These are phyloP conservation scores for Staphylotrichum tortipilum DNA, from an alignment of 495 filamentous ascomycete species.

Conservation along the genomic window DNA sequence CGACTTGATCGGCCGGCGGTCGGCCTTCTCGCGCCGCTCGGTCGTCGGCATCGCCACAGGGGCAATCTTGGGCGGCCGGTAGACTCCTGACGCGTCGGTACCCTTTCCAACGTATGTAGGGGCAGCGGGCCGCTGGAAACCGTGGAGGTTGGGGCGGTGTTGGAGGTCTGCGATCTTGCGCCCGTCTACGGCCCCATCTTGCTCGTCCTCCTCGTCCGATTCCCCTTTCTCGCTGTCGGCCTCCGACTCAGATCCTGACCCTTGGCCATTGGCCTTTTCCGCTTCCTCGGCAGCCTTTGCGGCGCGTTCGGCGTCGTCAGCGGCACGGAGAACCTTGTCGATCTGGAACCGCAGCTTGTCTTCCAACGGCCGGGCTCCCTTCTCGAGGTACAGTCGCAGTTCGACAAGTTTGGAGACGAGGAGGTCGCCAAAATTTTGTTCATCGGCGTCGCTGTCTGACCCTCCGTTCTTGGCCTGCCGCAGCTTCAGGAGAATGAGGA, in stretches of 20 bases:
- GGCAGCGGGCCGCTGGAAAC: conserved; percentile 29
- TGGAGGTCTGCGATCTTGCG: conserved; percentile 54
- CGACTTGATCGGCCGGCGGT: conserved; percentile 54
- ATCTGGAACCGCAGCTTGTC: conserved; percentile 77
- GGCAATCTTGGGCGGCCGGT: conserved; percentile 76
- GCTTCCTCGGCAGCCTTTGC: conserved; percentile 19
- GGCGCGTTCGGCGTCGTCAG: conserved; percentile 58
- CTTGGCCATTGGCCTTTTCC: conserved; percentile 23
- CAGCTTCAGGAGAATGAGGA: conserved; percentile 76
- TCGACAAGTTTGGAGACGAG: conserved; percentile 77
- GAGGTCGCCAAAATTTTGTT: conserved; percentile 35
- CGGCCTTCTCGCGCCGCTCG: conserved; percentile 47
- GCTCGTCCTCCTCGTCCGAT: conserved; percentile 31
- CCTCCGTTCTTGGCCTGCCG: conserved; percentile 43
- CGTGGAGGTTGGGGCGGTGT: conserved; percentile 56
- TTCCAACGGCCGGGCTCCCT: conserved; percentile 84
- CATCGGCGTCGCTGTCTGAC: conserved; percentile 23
- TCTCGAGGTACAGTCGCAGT: conserved; percentile 78
- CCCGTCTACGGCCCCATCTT: conserved; percentile 17
- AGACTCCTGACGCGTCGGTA: conserved; percentile 51
- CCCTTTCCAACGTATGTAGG: conserved; percentile 34
- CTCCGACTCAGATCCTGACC: conserved; percentile 34
- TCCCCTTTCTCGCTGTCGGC: conserved; percentile 27
- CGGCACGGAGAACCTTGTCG: conserved; percentile 80
- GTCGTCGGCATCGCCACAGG: conserved; percentile 60